Conservation (phyloP, 225 moss, liverwort and hornwort genomes). For the Takakia lepidozioides region DNA sequence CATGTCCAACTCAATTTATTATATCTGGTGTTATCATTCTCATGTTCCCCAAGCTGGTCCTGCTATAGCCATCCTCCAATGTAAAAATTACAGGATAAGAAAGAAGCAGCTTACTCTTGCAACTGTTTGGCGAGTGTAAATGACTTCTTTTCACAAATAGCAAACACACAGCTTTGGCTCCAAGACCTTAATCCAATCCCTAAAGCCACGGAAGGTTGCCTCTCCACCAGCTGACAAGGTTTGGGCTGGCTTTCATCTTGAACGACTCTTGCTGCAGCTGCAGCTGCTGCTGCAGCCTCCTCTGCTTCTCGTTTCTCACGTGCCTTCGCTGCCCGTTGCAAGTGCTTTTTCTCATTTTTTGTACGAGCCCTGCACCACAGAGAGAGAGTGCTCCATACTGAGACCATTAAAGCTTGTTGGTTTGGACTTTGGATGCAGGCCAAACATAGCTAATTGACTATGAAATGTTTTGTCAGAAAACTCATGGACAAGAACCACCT, state of each 20-base stretch:
- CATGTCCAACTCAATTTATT: too few species aligned
- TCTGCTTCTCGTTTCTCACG: constrained; percentile 40
- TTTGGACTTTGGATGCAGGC: too few species aligned
- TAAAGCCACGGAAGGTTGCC: neutral
- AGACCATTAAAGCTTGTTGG: too few species aligned
- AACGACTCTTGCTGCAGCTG: constrained; percentile 12
- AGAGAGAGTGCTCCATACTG: too few species aligned
- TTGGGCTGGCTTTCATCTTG: constrained; percentile 14
- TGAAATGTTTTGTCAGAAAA: too few species aligned
- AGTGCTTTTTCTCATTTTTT: constrained; percentile 51
- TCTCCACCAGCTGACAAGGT: neutral
- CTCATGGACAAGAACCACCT: too few species aligned
- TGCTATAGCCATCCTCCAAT: too few species aligned
- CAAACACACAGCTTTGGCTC: constrained; percentile 18
- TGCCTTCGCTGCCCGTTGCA: constrained; percentile 40
- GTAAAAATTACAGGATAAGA: neutral
- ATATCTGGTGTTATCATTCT: too few species aligned
- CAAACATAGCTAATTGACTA: too few species aligned
- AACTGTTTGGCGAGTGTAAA: constrained; percentile 24
- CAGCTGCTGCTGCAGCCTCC: constrained; percentile 26
- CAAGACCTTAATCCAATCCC: constrained; percentile 11
- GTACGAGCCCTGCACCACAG: constrained; percentile 40
- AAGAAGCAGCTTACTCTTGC: constrained; percentile 18
- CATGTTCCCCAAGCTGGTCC: too few species aligned
- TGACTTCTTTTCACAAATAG: constrained; percentile 23